Evolutionary conservation across 1,284 basidiomycete species (phyloP).

Genomic region (Cryptococcus wingfieldii): DNA sequence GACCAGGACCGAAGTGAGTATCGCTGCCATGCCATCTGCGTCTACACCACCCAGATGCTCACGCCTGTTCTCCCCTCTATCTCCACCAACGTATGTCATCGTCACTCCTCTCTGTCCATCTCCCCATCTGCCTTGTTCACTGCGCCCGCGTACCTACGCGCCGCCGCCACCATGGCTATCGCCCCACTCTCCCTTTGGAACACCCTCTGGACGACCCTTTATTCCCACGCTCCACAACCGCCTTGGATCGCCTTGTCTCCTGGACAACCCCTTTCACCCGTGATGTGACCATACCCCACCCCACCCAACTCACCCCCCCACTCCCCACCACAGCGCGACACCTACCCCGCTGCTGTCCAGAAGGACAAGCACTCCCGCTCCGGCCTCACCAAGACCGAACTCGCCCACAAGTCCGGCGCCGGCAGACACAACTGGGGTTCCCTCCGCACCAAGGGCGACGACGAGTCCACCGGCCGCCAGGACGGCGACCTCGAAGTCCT

Average conservation of each 20-base stretch:
- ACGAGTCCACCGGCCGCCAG: constrained; percentile 43
- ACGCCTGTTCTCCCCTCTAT: too few relatives aligned
- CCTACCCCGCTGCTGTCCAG: constrained; percentile 65
- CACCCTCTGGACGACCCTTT: background rate
- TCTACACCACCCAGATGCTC: too few relatives aligned
- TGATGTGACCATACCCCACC: background rate
- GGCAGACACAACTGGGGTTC: constrained; percentile 81
- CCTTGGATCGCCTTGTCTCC: background rate
- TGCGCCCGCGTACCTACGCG: background rate
- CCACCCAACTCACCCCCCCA: background rate
- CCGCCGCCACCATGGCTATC: background rate
- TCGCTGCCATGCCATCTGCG: background rate
- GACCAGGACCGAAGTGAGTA: constrained; percentile 33
- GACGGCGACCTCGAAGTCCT: constrained; percentile 53
- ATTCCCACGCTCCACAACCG: background rate
- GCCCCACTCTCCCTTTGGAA: background rate
- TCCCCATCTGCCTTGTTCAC: background rate
- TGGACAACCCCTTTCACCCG: background rate
- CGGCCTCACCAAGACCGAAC: constrained; percentile 64
- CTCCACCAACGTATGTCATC: too few relatives aligned
- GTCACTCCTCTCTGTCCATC: too few relatives aligned
- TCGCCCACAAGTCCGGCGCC: constrained; percentile 65
- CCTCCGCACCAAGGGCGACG: constrained; percentile 59
- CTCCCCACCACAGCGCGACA: constrained; percentile 49
- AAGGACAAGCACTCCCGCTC: constrained; percentile 70